Percentiles rank a stretch among this genome's conserved stretches.
Evolutionary conservation across 352 stramenopile species (phyloP).

Genomic region (Phytophthora meadii): DNA sequence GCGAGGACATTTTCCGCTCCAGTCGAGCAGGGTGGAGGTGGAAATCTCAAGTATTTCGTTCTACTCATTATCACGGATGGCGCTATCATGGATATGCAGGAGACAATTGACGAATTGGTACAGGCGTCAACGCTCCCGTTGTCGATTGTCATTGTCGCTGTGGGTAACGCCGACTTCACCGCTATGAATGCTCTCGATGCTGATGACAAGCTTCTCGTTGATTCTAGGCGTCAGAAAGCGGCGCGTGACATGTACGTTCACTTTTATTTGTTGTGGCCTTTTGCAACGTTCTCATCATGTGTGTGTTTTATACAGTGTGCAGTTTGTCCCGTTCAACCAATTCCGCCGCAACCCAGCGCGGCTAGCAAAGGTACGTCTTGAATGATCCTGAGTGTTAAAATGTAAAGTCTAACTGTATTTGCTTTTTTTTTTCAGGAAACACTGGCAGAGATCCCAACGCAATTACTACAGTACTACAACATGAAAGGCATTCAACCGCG

Average conservation of each 20-base stretch:
- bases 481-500: constrained; percentile 65
- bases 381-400: background rate
- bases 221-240: constrained; percentile 45
- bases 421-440: constrained; percentile 47
- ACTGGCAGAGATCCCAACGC: constrained; percentile 69
- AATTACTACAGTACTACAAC: constrained; percentile 69
- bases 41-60: constrained; percentile 79
- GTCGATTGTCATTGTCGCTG: constrained; percentile 85
- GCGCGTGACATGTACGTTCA: constrained; percentile 71
- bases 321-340: constrained; percentile 81
- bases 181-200: constrained; percentile 70
- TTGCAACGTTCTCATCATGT: constrained; percentile 1
- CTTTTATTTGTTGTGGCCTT: constrained; percentile 6
- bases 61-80: constrained; percentile 79
- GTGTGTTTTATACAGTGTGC: constrained; percentile 51
- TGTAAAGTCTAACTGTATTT: constrained; percentile 1
- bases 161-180: constrained; percentile 77
- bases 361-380: constrained; percentile 51
- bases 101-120: constrained; percentile 77
- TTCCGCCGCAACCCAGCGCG: constrained; percentile 66
- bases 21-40: constrained; percentile 24
- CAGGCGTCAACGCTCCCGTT: constrained; percentile 68
- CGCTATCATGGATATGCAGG: constrained; percentile 81
- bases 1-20: constrained; percentile 52
- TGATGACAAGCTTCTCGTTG: constrained; percentile 65